Evolutionary conservation across 352 stramenopile species (phyloP).

Genomic region (Phytophthora rubi): DNA sequence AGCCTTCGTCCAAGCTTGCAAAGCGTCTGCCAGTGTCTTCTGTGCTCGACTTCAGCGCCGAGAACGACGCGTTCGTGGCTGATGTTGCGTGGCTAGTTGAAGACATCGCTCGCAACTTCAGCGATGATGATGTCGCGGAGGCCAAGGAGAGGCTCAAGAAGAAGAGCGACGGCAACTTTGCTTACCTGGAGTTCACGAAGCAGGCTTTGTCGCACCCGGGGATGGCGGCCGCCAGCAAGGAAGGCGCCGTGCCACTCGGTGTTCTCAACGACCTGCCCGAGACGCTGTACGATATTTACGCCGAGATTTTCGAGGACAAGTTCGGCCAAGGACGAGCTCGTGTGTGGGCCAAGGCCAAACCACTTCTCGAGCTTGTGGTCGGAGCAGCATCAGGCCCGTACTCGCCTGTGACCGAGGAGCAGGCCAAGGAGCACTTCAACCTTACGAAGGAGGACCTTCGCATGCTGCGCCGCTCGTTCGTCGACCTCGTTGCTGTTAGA

Average conservation of each 20-base stretch:
- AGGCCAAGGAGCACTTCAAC: constrained; percentile 65
- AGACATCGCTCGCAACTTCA: constrained; percentile 64
- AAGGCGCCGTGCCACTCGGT: constrained; percentile 59
- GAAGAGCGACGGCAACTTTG: constrained; percentile 80
- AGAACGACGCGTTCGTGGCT: constrained; percentile 64
- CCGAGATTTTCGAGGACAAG: constrained; percentile 90
- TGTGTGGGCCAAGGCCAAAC: constrained; percentile 80
- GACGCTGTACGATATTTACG: constrained; percentile 84
- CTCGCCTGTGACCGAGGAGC: constrained; percentile 70
- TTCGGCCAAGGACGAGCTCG: constrained; percentile 78
- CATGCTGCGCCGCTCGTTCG: constrained; percentile 75
- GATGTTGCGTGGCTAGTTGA: constrained; percentile 64
- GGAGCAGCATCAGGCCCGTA: constrained; percentile 73
- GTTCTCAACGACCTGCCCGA: constrained; percentile 79
- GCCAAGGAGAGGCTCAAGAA: constrained; percentile 61
- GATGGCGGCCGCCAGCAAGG: constrained; percentile 47
- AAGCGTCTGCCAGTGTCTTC: constrained; percentile 70
- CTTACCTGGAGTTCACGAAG: constrained; percentile 83
- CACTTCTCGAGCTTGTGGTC: constrained; percentile 76
- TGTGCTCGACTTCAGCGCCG: constrained; percentile 73
- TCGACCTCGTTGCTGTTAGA: constrained; percentile 72
- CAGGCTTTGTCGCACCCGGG: constrained; percentile 75
- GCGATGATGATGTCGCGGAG: constrained; percentile 44
- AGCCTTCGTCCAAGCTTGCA: constrained; percentile 66
- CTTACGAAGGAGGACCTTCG: constrained; percentile 69